Conservation (phyloP, 192 early-diverging fungal genomes). For the Backusella sp. region DNA sequence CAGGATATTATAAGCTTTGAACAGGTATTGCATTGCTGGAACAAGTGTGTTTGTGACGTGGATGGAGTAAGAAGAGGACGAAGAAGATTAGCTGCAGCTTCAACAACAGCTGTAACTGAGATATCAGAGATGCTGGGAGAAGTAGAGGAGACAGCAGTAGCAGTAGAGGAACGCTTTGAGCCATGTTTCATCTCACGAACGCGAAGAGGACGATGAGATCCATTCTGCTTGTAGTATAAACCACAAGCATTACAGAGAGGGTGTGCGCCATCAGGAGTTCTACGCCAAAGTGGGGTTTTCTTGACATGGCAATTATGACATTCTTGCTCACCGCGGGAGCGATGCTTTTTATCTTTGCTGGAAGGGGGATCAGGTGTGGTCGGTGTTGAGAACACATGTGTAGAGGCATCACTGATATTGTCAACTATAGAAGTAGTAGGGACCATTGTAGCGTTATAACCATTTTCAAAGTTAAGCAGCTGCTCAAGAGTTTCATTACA, state of each 20-base stretch:
- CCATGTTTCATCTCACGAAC: slow-evolving; percentile 26
- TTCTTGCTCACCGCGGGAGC: slow-evolving; percentile 35
- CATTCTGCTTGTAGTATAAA: slow-evolving; percentile 91
- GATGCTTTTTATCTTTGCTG: slow-evolving; percentile 12
- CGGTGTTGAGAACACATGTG: background rate
- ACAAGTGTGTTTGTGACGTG: background rate
- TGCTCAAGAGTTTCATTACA: slow-evolving; percentile 3
- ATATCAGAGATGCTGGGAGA: background rate
- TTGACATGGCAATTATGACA: slow-evolving; percentile 78
- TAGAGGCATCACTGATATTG: background rate
- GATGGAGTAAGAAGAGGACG: slow-evolving; percentile 3
- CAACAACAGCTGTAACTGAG: background rate
- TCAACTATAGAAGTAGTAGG: slow-evolving; percentile 14
- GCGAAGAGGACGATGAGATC: slow-evolving; percentile 68
- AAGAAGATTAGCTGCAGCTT: slow-evolving; percentile 9
- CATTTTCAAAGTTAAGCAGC: slow-evolving; percentile 17
- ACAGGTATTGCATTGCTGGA: slow-evolving; percentile 61
- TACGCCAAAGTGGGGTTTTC: slow-evolving; percentile 92
- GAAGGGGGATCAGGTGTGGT: background rate
- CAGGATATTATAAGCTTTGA: slow-evolving; percentile 67
- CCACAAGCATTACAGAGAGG: slow-evolving; percentile 97
- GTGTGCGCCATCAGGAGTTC: slow-evolving; percentile 70
- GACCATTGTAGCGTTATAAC: background rate
- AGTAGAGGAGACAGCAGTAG: slow-evolving; percentile 5
- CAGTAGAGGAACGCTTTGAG: background rate